These are phyloP conservation scores for Lipomyces sp. DNA, from an alignment of 805 yeast genomes.

Conservation along the genomic window DNA sequence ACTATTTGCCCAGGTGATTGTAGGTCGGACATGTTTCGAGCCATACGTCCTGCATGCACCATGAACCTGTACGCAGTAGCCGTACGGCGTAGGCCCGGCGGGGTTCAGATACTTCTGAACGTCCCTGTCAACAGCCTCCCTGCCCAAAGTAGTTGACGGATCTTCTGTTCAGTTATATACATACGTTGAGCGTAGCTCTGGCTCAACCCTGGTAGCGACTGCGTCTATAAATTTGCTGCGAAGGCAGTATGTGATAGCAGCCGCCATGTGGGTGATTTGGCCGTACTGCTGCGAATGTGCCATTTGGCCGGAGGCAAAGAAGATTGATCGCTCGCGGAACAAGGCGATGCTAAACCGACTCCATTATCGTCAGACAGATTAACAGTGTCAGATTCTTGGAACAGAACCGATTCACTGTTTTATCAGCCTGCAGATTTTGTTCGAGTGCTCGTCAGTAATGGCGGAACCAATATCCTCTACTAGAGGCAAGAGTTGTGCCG, in stretches of 20 bases:
- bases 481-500: no score
- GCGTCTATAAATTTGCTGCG: neutral
- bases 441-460: no score
- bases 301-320: neutral
- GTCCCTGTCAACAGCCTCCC: neutral
- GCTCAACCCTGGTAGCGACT: neutral
- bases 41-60: neutral
- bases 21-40: neutral
- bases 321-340: neutral
- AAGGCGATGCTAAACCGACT: neutral
- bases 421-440: no score
- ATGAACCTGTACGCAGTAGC: neutral
- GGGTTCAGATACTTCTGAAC: neutral
- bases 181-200: neutral
- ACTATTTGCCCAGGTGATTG: neutral
- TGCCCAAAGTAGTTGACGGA: no score
- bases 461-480: neutral
- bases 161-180: no score
- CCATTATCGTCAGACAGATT: neutral
- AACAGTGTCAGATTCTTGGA: neutral
- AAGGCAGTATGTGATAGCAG: neutral
- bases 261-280: neutral
- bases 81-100: neutral
- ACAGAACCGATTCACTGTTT: neutral
- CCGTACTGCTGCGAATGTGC: neutral